phyloP scores from a whole-genome alignment of 1,284 basidiomycete genomes.

The Cryptococcus jaspeensis region DNA sequence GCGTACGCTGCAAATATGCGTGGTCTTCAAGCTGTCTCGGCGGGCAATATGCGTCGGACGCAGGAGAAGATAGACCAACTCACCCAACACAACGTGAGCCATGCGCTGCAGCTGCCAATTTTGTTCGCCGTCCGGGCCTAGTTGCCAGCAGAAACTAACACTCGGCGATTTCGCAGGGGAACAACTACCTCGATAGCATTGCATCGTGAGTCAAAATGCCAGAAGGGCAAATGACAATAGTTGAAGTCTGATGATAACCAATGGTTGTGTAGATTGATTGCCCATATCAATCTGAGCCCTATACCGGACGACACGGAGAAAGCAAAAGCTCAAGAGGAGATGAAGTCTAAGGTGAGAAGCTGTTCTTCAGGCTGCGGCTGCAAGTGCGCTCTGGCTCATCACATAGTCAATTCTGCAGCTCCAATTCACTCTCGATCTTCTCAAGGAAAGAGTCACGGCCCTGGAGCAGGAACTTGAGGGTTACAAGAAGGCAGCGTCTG shows the following conservation, averaged over 20 bases:
- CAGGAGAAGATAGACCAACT: constrained; percentile 36
- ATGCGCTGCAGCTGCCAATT: no score
- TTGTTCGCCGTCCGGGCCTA: no score
- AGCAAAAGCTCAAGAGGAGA: constrained; percentile 20
- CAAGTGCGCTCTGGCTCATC: constrained; percentile 3
- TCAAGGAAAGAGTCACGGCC: constrained; percentile 22
- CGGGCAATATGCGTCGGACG: constrained; percentile 29
- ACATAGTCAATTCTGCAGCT: constrained; percentile 18
- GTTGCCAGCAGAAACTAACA: background rate
- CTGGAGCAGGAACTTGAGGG: constrained; percentile 28
- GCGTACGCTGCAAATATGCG: constrained; percentile 33
- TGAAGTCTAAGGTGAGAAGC: constrained; percentile 33
- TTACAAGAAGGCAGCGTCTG: constrained; percentile 17
- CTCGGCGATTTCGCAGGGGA: constrained; percentile 18
- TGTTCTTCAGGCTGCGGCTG: background rate
- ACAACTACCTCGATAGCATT: constrained; percentile 27
- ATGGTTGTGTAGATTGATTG: constrained; percentile 24
- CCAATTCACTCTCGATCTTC: constrained; percentile 11
- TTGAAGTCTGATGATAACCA: background rate
- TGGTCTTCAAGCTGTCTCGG: constrained; percentile 33
- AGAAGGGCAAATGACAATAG: no score
- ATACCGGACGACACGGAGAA: constrained; percentile 15
- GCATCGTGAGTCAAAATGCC: constrained; percentile 20
- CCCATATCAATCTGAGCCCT: constrained; percentile 23
- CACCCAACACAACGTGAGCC: constrained; percentile 31